Conservation (phyloP, 805 yeast genomes). For the Ogataea angusta region DNA sequence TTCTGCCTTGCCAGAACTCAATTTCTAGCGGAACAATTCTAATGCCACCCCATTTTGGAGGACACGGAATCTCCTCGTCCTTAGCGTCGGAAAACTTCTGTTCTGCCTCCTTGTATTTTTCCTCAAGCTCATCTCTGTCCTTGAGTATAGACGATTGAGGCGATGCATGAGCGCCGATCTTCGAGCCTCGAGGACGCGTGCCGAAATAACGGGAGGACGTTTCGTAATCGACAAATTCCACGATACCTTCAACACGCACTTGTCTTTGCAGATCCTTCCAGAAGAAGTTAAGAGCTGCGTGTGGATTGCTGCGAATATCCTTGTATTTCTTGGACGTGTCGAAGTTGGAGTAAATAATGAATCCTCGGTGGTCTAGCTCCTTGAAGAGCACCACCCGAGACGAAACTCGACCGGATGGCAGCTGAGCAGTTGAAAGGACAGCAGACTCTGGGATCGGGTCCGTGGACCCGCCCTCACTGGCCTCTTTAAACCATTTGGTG, state of each 20-base stretch:
- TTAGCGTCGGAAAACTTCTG: conserved; percentile 51
- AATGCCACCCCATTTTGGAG: conserved; percentile 95
- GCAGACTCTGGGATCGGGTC: conserved; percentile 77
- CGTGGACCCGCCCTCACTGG: conserved; percentile 45
- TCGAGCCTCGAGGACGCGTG: conserved; percentile 89
- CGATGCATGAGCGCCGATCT: conserved; percentile 95
- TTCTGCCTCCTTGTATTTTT: conserved; percentile 43
- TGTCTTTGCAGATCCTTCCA: conserved; percentile 92
- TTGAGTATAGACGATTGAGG: conserved; percentile 71
- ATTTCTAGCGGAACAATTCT: conserved; percentile 83
- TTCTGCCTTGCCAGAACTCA: conserved; percentile 98
- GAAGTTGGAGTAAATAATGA: conserved; percentile 91
- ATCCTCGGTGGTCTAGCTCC: conserved; percentile 82
- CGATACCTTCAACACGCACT: conserved; percentile 85
- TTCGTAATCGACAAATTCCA: conserved; percentile 70
- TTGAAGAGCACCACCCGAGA: conserved; percentile 82
- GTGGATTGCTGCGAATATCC: conserved; percentile 69
- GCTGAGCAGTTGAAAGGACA: conserved; percentile 82
- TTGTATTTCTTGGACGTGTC: conserved; percentile 74
- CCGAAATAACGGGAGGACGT: conserved; percentile 74
- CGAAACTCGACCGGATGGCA: conserved; percentile 89
- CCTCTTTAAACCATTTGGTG: conserved; percentile 80
- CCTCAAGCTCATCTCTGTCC: conserved; percentile 60
- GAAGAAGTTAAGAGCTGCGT: conserved; percentile 82
- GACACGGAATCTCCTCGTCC: conserved; percentile 76